Conservation (phyloP, 139 green algal genomes). For the Gonium pectorale region DNA sequence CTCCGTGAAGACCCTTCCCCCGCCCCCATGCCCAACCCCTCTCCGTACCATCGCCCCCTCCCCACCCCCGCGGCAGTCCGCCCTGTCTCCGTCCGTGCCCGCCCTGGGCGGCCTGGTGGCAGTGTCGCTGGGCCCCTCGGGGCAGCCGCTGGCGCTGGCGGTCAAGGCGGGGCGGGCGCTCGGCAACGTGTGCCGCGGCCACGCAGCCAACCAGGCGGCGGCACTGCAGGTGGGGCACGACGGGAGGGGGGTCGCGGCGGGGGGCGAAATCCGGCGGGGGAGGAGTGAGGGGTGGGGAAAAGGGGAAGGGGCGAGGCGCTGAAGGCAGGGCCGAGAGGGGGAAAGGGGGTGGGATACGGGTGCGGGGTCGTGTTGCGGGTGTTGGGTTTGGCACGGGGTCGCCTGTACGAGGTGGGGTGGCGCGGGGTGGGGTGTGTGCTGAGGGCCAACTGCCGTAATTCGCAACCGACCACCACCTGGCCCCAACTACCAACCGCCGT, state of each 20-base stretch:
- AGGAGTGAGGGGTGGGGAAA: no score
- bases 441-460: not conserved
- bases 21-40: no score
- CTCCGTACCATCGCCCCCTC: no score
- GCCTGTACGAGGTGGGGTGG: no score
- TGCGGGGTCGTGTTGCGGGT: no score
- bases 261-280: no score
- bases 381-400: no score
- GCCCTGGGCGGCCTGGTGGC: conserved; percentile 1
- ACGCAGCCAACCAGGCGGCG: conserved; percentile 10
- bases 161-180: conserved; percentile 21
- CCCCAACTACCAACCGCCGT: not conserved
- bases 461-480: not conserved
- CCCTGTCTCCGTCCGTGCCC: not conserved
- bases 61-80: not conserved
- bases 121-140: not conserved
- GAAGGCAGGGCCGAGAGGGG: no score
- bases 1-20: no score
- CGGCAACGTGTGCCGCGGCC: conserved; percentile 7
- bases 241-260: no score
- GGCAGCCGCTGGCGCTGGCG: conserved; percentile 17
- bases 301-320: no score
- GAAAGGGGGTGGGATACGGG: not conserved
- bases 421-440: not conserved
- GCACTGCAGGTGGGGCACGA: not conserved